Evolutionary conservation across 2,329 filamentous ascomycete genomes (phyloP).

Genomic region (Calonectria leucothoes): DNA sequence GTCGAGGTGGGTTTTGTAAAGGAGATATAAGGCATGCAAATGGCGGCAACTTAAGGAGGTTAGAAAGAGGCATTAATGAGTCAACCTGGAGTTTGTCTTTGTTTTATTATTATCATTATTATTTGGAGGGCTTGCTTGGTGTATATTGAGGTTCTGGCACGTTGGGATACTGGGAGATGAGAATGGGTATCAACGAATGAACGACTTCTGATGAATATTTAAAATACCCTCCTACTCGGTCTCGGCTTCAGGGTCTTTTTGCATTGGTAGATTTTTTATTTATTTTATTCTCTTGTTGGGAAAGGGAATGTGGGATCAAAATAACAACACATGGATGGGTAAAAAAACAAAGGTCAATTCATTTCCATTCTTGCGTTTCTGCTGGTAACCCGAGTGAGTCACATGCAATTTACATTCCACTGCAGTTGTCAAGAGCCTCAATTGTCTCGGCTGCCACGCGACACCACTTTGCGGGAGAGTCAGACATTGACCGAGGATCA

Average conservation of each 20-base stretch:
- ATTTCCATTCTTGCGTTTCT: not conserved
- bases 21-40: conserved; percentile 61
- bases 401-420: not conserved
- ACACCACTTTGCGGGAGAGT: no score
- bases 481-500: no score
- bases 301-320: not conserved
- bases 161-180: conserved; percentile 5
- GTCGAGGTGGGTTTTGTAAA: conserved; percentile 79
- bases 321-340: not conserved
- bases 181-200: conserved; percentile 10
- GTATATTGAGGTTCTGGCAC: not conserved
- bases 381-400: not conserved
- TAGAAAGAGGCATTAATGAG: not conserved
- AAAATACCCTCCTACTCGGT: conserved; percentile 23
- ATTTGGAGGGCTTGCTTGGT: not conserved
- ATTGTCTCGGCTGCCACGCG: not conserved
- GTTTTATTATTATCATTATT: not conserved
- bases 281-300: not conserved
- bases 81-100: not conserved
- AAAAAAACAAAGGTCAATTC: not conserved
- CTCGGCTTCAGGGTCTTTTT: conserved; percentile 22
- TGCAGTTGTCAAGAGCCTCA: not conserved
- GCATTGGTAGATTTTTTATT: conserved; percentile 22
- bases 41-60: not conserved
- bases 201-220: conserved; percentile 21